Percentiles rank a stretch among this genome's conserved stretches.
Evolutionary conservation across 2,329 filamentous ascomycete genomes (phyloP).

Genomic region (Xylaria sp.): DNA sequence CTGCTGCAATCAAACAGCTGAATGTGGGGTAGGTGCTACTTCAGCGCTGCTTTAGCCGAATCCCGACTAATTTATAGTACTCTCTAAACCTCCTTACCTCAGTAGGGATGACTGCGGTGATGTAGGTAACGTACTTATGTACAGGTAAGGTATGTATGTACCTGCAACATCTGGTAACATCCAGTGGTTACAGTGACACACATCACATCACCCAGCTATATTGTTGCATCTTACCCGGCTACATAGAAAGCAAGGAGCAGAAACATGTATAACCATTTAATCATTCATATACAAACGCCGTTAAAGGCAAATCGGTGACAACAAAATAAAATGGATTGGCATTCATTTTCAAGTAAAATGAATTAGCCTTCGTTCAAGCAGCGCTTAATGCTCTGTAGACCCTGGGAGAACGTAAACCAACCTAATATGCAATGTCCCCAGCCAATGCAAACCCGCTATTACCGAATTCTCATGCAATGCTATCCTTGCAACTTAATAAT

Average conservation of each 20-base stretch:
- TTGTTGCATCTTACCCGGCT: too few relatives aligned
- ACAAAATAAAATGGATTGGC: neutral
- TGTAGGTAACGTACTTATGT: neutral
- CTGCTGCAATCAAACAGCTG: neutral
- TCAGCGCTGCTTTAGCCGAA: too few relatives aligned
- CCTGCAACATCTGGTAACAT: too few relatives aligned
- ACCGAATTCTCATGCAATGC: constrained; percentile 17
- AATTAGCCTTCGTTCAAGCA: neutral
- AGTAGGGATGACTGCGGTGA: too few relatives aligned
- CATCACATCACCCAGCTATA: too few relatives aligned
- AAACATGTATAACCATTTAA: too few relatives aligned
- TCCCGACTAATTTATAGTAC: too few relatives aligned
- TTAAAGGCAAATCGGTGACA: too few relatives aligned
- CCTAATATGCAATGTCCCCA: constrained; percentile 6
- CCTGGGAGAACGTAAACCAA: neutral
- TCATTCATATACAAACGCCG: too few relatives aligned
- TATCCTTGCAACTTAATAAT: constrained; percentile 13
- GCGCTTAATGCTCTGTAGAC: constrained; percentile 5
- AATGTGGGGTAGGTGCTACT: constrained; percentile 19
- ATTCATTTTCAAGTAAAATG: neutral
- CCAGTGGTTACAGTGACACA: too few relatives aligned
- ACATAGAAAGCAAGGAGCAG: too few relatives aligned
- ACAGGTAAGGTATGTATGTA: neutral
- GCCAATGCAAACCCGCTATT: constrained; percentile 23
- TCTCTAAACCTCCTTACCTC: too few relatives aligned